Conservation (phyloP, 2,329 filamentous ascomycete species). For the Colletotrichum lini region DNA sequence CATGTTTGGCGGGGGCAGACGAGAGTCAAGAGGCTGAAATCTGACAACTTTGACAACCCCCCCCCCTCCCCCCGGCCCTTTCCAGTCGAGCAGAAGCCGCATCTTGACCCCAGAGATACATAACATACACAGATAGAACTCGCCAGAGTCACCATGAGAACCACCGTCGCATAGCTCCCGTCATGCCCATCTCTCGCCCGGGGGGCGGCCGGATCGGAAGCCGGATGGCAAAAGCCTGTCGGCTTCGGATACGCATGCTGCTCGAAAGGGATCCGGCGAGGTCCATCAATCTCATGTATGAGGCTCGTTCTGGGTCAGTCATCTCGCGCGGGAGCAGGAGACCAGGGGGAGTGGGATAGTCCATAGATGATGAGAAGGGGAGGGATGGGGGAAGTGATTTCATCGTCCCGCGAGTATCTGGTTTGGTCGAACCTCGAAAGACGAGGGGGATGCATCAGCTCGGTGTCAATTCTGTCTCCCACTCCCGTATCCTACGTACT, state of each 20-base stretch:
- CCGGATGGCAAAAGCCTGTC: constrained; percentile 9
- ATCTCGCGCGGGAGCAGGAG: neutral
- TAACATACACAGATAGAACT: too few species aligned
- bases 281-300: constrained; percentile 20
- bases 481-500: neutral
- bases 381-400: neutral
- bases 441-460: neutral
- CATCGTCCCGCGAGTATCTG: constrained; percentile 22
- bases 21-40: constrained; percentile 26
- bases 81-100: neutral
- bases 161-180: neutral
- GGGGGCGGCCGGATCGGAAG: neutral
- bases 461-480: neutral
- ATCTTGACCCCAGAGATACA: neutral
- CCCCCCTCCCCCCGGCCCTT: neutral
- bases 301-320: neutral
- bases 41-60: constrained; percentile 21
- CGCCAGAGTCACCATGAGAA: neutral
- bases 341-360: neutral
- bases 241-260: constrained; percentile 10
- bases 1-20: constrained; percentile 5
- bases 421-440: constrained; percentile 4
- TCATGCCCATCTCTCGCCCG: neutral
- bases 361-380: too few species aligned
- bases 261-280: constrained; percentile 9